A percentile compares a stretch with the other conserved stretches of the same genome.
Conservation (phyloP, 2,329 filamentous ascomycete species). For the Colletotrichum trifolii region DNA sequence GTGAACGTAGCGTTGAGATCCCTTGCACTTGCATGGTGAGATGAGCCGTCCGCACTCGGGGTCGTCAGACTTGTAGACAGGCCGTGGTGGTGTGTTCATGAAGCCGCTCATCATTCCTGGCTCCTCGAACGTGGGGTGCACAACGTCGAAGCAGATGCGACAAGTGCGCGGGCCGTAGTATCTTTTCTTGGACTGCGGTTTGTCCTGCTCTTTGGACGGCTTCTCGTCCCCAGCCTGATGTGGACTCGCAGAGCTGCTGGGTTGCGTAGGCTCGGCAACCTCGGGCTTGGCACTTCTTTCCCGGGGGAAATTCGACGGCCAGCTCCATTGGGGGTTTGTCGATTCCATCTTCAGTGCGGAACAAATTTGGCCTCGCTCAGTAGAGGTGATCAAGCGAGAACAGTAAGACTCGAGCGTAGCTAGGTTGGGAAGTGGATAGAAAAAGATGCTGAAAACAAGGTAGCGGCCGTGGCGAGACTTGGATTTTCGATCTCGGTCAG, state of each 20-base stretch:
- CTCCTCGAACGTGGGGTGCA: conserved; percentile 58
- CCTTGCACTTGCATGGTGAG: conserved; percentile 92
- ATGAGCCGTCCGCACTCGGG: conserved; percentile 81
- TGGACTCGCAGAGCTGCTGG: conserved; percentile 2
- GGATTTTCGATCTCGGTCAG: conserved; percentile 16
- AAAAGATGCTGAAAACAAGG: conserved; percentile 6
- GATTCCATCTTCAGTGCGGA: conserved; percentile 10
- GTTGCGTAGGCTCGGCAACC: conserved; percentile 3
- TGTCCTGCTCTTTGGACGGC: neutral
- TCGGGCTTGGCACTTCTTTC: conserved; percentile 7
- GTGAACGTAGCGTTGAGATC: conserved; percentile 92
- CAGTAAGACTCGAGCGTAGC: neutral
- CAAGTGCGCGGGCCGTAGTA: conserved; percentile 81
- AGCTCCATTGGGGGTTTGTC: conserved; percentile 28
- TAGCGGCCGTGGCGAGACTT: conserved; percentile 1
- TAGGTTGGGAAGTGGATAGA: neutral
- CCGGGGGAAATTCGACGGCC: conserved; percentile 25
- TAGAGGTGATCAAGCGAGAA: neutral
- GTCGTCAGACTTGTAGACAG: conserved; percentile 78
- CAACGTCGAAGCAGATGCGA: conserved; percentile 86
- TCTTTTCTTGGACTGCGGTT: conserved; percentile 40
- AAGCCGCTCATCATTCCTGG: conserved; percentile 38
- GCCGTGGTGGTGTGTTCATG: conserved; percentile 43
- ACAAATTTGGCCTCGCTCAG: neutral
- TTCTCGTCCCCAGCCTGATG: neutral